Evolutionary conservation across 1,284 basidiomycete genomes (phyloP).

Genomic region (Cystobasidiaceae sp.): DNA sequence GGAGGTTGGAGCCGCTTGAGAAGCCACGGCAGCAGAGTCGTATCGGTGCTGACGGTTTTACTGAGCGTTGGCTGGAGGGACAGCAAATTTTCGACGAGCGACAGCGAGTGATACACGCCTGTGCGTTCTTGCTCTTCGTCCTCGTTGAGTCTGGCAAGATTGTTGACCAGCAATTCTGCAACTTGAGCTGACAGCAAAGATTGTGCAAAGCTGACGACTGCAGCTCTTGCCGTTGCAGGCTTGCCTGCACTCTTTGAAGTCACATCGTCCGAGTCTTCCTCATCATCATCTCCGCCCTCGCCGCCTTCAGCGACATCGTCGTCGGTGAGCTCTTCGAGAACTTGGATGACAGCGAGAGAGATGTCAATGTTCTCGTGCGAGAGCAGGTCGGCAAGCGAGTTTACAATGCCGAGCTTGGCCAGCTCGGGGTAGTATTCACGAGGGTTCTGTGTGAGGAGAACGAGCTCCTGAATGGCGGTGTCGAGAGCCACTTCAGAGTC

Average conservation of each 20-base stretch:
- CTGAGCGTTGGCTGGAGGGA: conserved; percentile 60
- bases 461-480: conserved; percentile 65
- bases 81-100: conserved; percentile 86
- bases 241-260: conserved; percentile 65
- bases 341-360: conserved; percentile 81
- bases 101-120: conserved; percentile 85
- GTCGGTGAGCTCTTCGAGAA: conserved; percentile 90
- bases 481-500: conserved; percentile 96
- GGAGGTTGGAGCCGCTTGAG: conserved; percentile 66
- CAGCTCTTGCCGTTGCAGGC: conserved; percentile 43
- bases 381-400: conserved; percentile 71
- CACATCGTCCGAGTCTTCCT: conserved; percentile 51
- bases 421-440: conserved; percentile 82
- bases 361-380: conserved; percentile 85
- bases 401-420: conserved; percentile 65
- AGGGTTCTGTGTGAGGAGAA: conserved; percentile 85
- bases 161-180: conserved; percentile 83
- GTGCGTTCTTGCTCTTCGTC: conserved; percentile 78
- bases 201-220: conserved; percentile 38
- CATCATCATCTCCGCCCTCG: conserved; percentile 59
- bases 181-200: conserved; percentile 53
- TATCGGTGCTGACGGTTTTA: conserved; percentile 50
- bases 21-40: conserved; percentile 71
- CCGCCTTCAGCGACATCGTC: conserved; percentile 82
- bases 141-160: conserved; percentile 68